Conservation (phyloP, 139 green algal genomes). For the Desmodesmus armatus region DNA sequence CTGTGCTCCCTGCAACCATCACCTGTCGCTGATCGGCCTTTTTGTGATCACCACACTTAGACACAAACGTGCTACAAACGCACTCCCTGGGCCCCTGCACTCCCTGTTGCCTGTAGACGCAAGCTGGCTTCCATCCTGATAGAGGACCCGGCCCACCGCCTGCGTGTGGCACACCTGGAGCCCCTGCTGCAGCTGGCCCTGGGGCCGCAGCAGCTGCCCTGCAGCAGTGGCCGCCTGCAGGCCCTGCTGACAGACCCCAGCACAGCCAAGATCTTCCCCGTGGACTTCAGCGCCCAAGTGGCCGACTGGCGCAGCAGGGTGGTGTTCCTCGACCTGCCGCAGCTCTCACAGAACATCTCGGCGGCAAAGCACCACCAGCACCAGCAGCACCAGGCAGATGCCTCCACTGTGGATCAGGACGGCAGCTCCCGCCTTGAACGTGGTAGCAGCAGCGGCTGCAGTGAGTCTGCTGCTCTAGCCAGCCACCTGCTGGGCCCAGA, state of each 20-base stretch:
- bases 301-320: constrained; percentile 33
- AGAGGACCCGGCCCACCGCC: constrained; percentile 39
- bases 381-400: neutral
- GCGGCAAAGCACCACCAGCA: constrained; percentile 16
- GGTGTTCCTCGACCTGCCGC: constrained; percentile 8
- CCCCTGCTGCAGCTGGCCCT: constrained; percentile 36
- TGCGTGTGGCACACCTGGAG: constrained; percentile 30
- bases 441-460: neutral
- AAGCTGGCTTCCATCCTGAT: constrained; percentile 23
- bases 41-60: too few species aligned
- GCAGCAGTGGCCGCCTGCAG: constrained; percentile 17
- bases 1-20: neutral
- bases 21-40: too few species aligned
- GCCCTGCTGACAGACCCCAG: constrained; percentile 7
- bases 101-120: constrained; percentile 3
- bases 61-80: too few species aligned
- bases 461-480: neutral
- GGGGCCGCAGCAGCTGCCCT: neutral
- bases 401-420: neutral
- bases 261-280: constrained; percentile 4
- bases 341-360: constrained; percentile 4
- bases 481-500: neutral
- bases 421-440: neutral
- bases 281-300: constrained; percentile 24
- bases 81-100: neutral